phyloP scores from a whole-genome alignment of 495 filamentous ascomycete species.

The Penicillium canescens region DNA sequence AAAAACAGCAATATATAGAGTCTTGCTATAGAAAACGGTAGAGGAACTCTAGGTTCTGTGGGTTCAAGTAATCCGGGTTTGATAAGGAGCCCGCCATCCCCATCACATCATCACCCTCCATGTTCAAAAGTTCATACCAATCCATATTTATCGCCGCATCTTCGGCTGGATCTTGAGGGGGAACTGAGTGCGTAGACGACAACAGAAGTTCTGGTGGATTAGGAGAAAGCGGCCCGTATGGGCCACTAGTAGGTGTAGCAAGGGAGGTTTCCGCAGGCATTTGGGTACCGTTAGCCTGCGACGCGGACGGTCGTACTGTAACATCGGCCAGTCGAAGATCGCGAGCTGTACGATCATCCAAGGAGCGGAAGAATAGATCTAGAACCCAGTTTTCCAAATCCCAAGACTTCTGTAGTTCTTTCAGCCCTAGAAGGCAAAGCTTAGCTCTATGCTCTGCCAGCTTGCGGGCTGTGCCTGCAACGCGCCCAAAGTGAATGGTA shows the following conservation, averaged over 20 bases:
- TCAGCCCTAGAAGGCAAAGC: conserved; percentile 44
- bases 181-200: neutral
- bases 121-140: conserved; percentile 39
- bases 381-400: conserved; percentile 50
- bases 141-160: conserved; percentile 29
- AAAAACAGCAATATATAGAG: neutral
- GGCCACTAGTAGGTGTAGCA: neutral
- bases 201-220: neutral
- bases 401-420: conserved; percentile 50
- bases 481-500: conserved; percentile 43
- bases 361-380: conserved; percentile 45
- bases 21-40: conserved; percentile 36
- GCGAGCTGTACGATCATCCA: conserved; percentile 45
- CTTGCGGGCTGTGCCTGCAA: conserved; percentile 36
- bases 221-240: neutral
- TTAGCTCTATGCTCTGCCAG: conserved; percentile 49
- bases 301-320: conserved; percentile 5
- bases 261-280: neutral
- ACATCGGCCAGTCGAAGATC: conserved; percentile 32
- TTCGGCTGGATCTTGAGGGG: conserved; percentile 2
- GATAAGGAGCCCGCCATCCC: conserved; percentile 32
- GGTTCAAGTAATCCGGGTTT: conserved; percentile 35
- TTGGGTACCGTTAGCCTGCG: neutral
- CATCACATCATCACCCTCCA: conserved; percentile 36
- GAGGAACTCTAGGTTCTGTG: conserved; percentile 42